Base-by-base conservation (phyloP, 2,329 filamentous ascomycete genomes). In the Penicillium sp. region DNA sequence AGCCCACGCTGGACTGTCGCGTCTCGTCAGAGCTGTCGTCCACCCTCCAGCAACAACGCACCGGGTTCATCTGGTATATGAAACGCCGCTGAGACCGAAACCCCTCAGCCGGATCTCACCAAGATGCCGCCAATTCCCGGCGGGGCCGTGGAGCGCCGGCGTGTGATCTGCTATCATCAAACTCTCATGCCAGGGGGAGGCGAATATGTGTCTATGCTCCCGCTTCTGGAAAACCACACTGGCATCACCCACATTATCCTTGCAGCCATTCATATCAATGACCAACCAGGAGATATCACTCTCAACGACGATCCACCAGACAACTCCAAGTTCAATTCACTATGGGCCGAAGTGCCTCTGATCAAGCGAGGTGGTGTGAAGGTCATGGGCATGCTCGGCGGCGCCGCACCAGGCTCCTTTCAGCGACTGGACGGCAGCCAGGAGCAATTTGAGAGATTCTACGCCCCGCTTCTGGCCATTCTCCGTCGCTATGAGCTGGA, bases 381-480 rank as follows among this genome's bases (percentile, higher is more conserved):
- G 55, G 80, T 95, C 9, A 75, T 94, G 60, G 87, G 80, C 39
- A 93, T 96, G 86, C 73, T 95, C 2, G 90, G 90, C 26, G 90
- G 90, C 11, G 88, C 89, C 2, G 88, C 87, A 0, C 76, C 77
- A 43, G 90, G 89, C 8, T 84, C 81, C 9, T 95, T 79, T 59
- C 69, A 73, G 33, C 73, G 78, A 39, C 70, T 83, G 3, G 78
- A 84, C 56, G 78, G 79, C 40, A 61, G 72, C 25, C 66, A 69
- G 18, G 69, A 75, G 36, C 69, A 73, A 16, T 94, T 94, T 57
- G 85, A 94, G 65, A 63, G 69, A 11, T 88, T 85, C 68, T 93
- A 94, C 59, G 57, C 56, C 0, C 86, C 86, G 2, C 69, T 94
- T 14, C 73, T 78, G 19, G 73, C 81, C 47, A 67, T 89, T 47